Conservation (phyloP, 2,329 filamentous ascomycete species). For the Arthrobotrys iridis region DNA sequence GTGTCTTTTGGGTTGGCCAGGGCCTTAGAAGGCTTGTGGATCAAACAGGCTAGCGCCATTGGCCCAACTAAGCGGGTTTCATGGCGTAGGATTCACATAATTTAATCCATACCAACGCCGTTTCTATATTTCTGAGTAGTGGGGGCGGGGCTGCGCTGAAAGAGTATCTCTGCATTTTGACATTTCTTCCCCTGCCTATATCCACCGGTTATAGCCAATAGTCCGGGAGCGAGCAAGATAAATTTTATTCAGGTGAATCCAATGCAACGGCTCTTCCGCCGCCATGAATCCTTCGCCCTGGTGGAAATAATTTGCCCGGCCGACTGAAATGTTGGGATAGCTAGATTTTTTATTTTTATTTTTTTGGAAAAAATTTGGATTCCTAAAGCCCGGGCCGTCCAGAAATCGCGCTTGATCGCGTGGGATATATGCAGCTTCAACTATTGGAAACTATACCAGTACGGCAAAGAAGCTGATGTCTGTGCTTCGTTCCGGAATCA, state of each 20-base stretch:
- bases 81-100: constrained; percentile 50
- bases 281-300: constrained; percentile 30
- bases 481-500: constrained; percentile 39
- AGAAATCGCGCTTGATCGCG: constrained; percentile 38
- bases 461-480: background rate
- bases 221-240: background rate
- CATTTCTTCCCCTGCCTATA: background rate
- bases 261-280: background rate
- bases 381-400: background rate
- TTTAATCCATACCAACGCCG: constrained; percentile 49
- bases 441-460: background rate
- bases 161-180: background rate
- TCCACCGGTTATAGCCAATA: constrained; percentile 6
- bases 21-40: constrained; percentile 6
- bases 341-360: no score
- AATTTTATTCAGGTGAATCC: constrained; percentile 11
- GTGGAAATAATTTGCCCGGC: constrained; percentile 23
- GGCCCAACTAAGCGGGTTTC: constrained; percentile 16
- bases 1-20: background rate
- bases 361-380: no score
- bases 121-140: constrained; percentile 32
- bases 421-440: constrained; percentile 24
- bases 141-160: constrained; percentile 30
- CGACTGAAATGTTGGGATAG: constrained; percentile 5
- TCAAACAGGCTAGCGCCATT: constrained; percentile 23